Conservation (phyloP, 106 monocot species). For the Platanthera guangdongensis region DNA sequence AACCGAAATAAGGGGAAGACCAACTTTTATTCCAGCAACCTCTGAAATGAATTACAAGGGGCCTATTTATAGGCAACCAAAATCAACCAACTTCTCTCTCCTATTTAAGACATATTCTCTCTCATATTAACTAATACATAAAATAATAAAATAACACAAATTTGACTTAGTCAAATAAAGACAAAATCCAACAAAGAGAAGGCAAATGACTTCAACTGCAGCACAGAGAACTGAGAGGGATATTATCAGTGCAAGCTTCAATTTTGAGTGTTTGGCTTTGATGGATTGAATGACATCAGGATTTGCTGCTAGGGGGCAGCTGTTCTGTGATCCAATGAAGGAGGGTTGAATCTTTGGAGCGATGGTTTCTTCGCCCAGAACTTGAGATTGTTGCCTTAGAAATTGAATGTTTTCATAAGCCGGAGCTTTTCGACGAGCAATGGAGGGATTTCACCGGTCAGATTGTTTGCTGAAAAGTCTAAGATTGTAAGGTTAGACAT, state of each 20-base stretch:
- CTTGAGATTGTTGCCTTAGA: conserved; percentile 79
- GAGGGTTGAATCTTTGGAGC: conserved; percentile 24
- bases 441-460: conserved; percentile 55
- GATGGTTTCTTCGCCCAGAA: conserved; percentile 41
- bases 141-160: no score
- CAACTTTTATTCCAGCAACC: no score
- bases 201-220: conserved; percentile 27
- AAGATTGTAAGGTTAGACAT: conserved; percentile 24
- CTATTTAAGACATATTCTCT: no score
- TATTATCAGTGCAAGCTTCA: conserved; percentile 41
- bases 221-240: conserved; percentile 35
- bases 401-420: conserved; percentile 49
- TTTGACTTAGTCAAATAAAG: no score
- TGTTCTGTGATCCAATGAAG: conserved; percentile 44
- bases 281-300: conserved; percentile 24
- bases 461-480: conserved; percentile 67
- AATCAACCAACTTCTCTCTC: no score
- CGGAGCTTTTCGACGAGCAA: conserved; percentile 32
- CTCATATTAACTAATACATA: no score
- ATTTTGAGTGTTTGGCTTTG: conserved; percentile 9
- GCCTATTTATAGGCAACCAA: no score
- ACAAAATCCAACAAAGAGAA: no score
- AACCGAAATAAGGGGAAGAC: no score
- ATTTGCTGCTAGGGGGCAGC: conserved; percentile 79
- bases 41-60: no score